Evolutionary conservation across 176 grass and related monocot species (phyloP), one percentile per base, ranked within the genome.

Genomic region (Otatea glauca): DNA sequence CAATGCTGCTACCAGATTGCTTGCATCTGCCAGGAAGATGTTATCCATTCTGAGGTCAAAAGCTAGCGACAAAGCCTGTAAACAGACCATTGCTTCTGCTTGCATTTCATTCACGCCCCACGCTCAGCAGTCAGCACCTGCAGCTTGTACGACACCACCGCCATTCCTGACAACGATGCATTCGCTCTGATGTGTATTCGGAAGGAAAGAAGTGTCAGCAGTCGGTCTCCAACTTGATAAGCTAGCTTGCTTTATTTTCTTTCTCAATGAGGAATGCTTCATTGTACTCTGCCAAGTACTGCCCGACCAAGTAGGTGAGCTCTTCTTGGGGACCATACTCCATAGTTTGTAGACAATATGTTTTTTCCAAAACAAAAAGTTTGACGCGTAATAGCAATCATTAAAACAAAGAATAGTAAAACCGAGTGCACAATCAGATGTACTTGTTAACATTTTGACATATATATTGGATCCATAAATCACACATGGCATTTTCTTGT

Each of bases 401-500:
- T 66, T 68, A 4, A 34, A 59, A 69, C 3, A 78, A 60, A n/a
- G 10, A 75, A 20, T 53, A 6, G 55, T 20, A 80, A 7, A 16
- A 68, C 67, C 45, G 15, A 77, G 4, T 58, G 7, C 51, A 63
- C 12, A 77, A 54, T 70, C 53, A 61, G 16, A 48, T 71, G 13
- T 64, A 48, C 59, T 48, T 63, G 2, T 60, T 18, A 78, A 34
- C 42, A 48, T 61, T 85, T 58, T 77, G 18, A 21, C 74, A 18
- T 77, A 56, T 63, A 25, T 68, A 68, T 81, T 71, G 41, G 14
- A 79, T 71, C 21, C 3, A 50, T 71, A 63, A 24, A 38, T 72
- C 54, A 38, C 13, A 39, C 17, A 56, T 69, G 49, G 18, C 65
- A 78, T 85, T 63, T 73, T 80, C 59, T 29, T 14, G 38, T 92